Percentiles rank a stretch among this genome's conserved stretches.
Evolutionary conservation across 176 grass and related monocot genomes (phyloP).

Genomic region (Avena eriantha): DNA sequence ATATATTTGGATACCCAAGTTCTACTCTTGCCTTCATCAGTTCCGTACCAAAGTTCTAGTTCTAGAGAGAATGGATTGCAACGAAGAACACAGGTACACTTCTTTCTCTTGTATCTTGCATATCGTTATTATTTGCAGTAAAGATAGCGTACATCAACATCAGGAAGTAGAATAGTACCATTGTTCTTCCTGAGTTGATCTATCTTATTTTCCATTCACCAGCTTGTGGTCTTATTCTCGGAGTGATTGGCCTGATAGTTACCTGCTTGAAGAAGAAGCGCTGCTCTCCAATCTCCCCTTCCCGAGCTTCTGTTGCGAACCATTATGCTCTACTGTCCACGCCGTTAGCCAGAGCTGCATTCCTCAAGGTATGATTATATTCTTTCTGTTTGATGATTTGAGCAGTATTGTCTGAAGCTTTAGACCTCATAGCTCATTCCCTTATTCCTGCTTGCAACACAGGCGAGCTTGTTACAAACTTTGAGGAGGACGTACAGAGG

Average conservation of each 20-base stretch:
- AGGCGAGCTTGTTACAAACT: slow-evolving; percentile 42
- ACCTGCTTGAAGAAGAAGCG: slow-evolving; percentile 54
- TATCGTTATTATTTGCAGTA: neutral
- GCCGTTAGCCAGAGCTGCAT: neutral
- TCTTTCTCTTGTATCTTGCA: neutral
- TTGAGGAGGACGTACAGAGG: slow-evolving; percentile 45
- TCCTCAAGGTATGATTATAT: slow-evolving; percentile 27
- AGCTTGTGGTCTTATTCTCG: slow-evolving; percentile 48
- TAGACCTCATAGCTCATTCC: neutral
- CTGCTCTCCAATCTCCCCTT: slow-evolving; percentile 42
- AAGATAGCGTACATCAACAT: neutral
- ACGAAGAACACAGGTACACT: slow-evolving; percentile 28
- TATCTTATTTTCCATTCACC: slow-evolving; percentile 14
- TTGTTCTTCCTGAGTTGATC: slow-evolving; percentile 16
- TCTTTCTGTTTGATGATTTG: neutral
- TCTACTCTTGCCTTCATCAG: neutral
- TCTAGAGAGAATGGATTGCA: slow-evolving; percentile 41
- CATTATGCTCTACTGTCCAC: slow-evolving; percentile 8
- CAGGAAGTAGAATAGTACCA: neutral
- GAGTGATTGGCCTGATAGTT: slow-evolving; percentile 37
- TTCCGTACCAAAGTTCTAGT: neutral
- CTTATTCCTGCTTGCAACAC: neutral
- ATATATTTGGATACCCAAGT: slow-evolving; percentile 7
- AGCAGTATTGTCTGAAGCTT: neutral
- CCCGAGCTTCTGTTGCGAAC: slow-evolving; percentile 24